Evolutionary conservation across 768 basidiomycete genomes (phyloP).

Genomic region (Pleurotus platypus): DNA sequence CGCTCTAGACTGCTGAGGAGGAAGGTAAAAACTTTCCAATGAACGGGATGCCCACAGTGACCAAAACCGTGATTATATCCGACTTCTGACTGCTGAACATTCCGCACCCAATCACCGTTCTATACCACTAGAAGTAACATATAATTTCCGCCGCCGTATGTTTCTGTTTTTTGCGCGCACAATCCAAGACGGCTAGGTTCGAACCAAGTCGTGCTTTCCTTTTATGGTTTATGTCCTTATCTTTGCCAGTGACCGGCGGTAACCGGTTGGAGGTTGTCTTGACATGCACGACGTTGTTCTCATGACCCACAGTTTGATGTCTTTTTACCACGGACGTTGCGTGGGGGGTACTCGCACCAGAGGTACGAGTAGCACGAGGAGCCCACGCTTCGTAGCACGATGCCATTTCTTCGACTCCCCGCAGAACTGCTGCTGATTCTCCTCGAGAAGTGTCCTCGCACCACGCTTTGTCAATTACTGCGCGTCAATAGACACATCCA

Average conservation of each 20-base stretch:
- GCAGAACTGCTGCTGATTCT: neutral
- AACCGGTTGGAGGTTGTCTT: no score
- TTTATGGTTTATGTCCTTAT: no score
- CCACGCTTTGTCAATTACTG: neutral
- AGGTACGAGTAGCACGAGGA: neutral
- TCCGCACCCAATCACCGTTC: neutral
- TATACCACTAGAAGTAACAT: neutral
- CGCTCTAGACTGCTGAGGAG: neutral
- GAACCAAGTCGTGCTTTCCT: no score
- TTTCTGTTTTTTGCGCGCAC: neutral
- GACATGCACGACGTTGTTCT: neutral
- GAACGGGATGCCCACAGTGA: slow-evolving; percentile 4
- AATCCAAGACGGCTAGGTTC: no score
- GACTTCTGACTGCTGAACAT: neutral
- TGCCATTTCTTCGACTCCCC: neutral
- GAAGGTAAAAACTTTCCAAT: neutral
- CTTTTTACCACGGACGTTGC: neutral
- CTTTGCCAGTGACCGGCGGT: no score
- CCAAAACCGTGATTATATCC: neutral
- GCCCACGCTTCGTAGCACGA: neutral
- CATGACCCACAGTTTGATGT: neutral
- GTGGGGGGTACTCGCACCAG: neutral
- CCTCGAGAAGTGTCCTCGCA: neutral
- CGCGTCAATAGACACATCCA: neutral
- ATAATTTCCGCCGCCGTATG: neutral